A percentile compares a stretch with the other conserved stretches of the same genome.
phyloP scores from a whole-genome alignment of 2,329 filamentous ascomycete genomes.

The Botrytis pseudocinerea region DNA sequence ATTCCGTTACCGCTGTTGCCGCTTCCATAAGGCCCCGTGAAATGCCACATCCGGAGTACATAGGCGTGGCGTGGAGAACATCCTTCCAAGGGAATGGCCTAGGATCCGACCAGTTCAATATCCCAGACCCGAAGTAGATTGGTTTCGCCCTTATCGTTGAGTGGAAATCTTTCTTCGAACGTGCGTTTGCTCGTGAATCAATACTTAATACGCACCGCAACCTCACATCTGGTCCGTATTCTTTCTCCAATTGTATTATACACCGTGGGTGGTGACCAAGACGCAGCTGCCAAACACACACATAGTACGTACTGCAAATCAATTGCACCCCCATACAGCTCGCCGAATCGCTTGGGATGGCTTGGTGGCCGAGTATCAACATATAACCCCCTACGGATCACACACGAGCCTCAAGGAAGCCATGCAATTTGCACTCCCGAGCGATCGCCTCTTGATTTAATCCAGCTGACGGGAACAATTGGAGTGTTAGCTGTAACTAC shows the following conservation, averaged over 20 bases:
- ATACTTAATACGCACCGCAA: conserved; percentile 9
- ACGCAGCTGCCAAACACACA: not conserved
- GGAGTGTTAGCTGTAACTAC: not conserved
- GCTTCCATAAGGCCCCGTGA: not conserved
- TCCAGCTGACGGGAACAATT: conserved; percentile 8
- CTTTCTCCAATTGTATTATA: not conserved
- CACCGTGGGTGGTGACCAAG: not conserved
- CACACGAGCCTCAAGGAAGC: not conserved
- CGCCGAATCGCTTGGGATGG: not conserved
- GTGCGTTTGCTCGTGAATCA: conserved; percentile 10
- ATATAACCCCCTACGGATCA: not conserved
- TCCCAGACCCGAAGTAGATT: conserved; percentile 4
- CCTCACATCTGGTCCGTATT: not conserved
- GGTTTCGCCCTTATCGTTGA: conserved; percentile 16
- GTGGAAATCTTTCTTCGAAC: conserved; percentile 8
- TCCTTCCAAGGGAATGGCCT: not conserved
- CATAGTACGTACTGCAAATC: not conserved
- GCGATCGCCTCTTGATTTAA: not conserved
- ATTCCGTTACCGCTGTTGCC: not conserved
- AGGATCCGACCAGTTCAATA: conserved; percentile 1
- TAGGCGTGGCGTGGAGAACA: conserved; percentile 5
- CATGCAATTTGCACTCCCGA: not conserved
- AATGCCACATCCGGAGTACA: not conserved
- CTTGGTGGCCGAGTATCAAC: conserved; percentile 3
- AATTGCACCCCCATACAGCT: not conserved